Evolutionary conservation across 2,329 filamentous ascomycete genomes (phyloP).

Genomic region (Calonectria pseudoreteaudii): DNA sequence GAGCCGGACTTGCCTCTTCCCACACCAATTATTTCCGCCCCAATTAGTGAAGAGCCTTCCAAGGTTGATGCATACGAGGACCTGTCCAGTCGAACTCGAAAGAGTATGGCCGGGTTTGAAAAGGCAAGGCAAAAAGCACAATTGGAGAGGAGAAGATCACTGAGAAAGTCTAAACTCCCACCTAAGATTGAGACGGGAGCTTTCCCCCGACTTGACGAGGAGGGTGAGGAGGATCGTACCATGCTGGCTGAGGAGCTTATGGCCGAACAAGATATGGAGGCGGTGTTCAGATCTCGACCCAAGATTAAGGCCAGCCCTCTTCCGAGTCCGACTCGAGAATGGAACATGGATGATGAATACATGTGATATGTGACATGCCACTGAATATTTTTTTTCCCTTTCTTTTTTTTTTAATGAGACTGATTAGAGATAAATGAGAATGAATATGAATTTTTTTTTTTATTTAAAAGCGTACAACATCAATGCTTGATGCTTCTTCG

Average conservation of each 20-base stretch:
- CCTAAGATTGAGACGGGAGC: conserved; percentile 54
- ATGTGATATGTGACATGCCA: conserved; percentile 35
- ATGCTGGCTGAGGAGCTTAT: conserved; percentile 78
- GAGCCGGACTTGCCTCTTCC: conserved; percentile 41
- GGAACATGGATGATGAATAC: conserved; percentile 40
- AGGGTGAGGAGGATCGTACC: conserved; percentile 61
- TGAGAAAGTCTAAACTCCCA: conserved; percentile 57
- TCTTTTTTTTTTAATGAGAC: conserved; percentile 12
- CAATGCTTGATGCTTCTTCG: conserved; percentile 2
- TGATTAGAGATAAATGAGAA: conserved; percentile 16
- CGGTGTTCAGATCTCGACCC: conserved; percentile 87
- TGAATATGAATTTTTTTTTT: background rate
- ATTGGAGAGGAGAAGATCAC: conserved; percentile 65
- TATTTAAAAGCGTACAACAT: background rate
- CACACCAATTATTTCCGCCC: conserved; percentile 21
- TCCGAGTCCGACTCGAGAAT: conserved; percentile 58
- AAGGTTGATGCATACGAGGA: conserved; percentile 56
- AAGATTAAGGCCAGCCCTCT: conserved; percentile 82
- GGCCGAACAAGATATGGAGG: conserved; percentile 79
- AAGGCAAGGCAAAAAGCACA: conserved; percentile 71
- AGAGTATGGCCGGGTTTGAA: conserved; percentile 73
- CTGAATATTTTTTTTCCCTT: conserved; percentile 1
- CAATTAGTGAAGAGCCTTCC: conserved; percentile 14
- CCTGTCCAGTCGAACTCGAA: conserved; percentile 67
- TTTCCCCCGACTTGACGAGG: conserved; percentile 53